Conservation (phyloP, 805 yeast genomes). For the Sugiyamaella floridensis region DNA sequence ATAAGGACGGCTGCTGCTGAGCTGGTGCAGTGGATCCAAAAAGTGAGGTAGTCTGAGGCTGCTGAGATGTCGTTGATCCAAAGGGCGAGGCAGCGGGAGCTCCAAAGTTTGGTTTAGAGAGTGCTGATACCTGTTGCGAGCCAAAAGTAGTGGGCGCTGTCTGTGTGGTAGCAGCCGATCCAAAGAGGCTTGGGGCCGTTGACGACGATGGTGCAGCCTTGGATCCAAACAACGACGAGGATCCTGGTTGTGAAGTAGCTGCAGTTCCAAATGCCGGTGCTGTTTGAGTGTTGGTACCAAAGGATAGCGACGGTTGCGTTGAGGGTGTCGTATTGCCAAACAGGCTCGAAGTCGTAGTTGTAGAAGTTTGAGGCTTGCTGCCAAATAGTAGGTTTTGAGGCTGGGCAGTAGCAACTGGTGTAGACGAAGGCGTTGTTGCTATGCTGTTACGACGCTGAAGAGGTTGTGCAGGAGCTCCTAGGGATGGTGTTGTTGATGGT, state of each 20-base stretch:
- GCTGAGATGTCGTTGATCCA: background rate
- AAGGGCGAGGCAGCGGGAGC: background rate
- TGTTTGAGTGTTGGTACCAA: background rate
- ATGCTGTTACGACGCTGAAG: background rate
- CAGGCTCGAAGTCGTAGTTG: background rate
- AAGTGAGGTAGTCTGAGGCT: background rate
- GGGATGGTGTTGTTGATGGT: background rate
- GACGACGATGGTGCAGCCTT: too few relatives aligned
- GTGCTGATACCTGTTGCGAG: background rate
- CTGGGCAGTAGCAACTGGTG: background rate
- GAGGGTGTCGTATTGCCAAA: background rate
- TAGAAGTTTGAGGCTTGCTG: background rate
- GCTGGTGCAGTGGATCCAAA: slow-evolving; percentile 1
- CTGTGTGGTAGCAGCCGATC: too few relatives aligned
- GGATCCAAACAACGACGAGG: too few relatives aligned
- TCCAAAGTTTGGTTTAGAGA: background rate
- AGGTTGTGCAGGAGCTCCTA: slow-evolving; percentile 3
- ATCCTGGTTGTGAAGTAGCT: too few relatives aligned
- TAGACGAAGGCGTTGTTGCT: background rate
- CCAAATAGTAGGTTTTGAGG: background rate
- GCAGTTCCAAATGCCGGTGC: background rate
- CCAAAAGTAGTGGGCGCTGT: background rate
- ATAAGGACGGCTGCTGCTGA: background rate
- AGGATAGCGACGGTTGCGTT: too few relatives aligned
- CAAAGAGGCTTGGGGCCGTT: too few relatives aligned